Conservation (phyloP, 2,329 filamentous ascomycete species). For the Phialemonium atrogriseum region DNA sequence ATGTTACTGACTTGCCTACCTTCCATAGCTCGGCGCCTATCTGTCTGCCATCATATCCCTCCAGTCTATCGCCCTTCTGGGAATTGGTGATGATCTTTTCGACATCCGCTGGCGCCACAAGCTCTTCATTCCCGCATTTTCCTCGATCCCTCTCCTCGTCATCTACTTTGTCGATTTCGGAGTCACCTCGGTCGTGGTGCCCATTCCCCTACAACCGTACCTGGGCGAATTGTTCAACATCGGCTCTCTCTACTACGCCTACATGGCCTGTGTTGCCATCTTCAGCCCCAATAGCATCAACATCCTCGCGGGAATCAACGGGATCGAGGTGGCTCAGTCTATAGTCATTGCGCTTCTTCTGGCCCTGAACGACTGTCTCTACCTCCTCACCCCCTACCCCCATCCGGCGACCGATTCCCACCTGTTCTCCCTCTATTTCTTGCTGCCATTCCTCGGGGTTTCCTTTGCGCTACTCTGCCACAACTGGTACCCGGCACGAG, state of each 20-base stretch:
- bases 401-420: slow-evolving; percentile 95
- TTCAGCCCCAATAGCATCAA: slow-evolving; percentile 99
- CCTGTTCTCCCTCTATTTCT: slow-evolving; percentile 88
- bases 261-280: slow-evolving; percentile 94
- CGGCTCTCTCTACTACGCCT: slow-evolving; percentile 78
- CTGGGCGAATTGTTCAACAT: slow-evolving; percentile 81
- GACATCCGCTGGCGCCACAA: slow-evolving; percentile 99
- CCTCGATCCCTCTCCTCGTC: slow-evolving; percentile 84
- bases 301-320: slow-evolving; percentile 98
- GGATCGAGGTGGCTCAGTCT: slow-evolving; percentile 92
- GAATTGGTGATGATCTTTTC: slow-evolving; percentile 91
- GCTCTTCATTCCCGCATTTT: slow-evolving; percentile 93
- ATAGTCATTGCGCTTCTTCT: slow-evolving; percentile 81
- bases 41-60: slow-evolving; percentile 89
- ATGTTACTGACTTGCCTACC: neutral
- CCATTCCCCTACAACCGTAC: slow-evolving; percentile 74
- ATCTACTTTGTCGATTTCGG: slow-evolving; percentile 99
- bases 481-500: slow-evolving; percentile 92
- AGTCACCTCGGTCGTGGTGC: slow-evolving; percentile 90
- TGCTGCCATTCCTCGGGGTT: slow-evolving; percentile 90
- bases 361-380: slow-evolving; percentile 78
- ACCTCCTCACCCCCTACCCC: slow-evolving; percentile 74
- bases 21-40: slow-evolving; percentile 74
- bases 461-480: slow-evolving; percentile 78
- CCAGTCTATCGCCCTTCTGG: slow-evolving; percentile 82